phyloP scores from a whole-genome alignment of 2,329 filamentous ascomycete species.

The Stachybotrys chlorohalonatus region DNA sequence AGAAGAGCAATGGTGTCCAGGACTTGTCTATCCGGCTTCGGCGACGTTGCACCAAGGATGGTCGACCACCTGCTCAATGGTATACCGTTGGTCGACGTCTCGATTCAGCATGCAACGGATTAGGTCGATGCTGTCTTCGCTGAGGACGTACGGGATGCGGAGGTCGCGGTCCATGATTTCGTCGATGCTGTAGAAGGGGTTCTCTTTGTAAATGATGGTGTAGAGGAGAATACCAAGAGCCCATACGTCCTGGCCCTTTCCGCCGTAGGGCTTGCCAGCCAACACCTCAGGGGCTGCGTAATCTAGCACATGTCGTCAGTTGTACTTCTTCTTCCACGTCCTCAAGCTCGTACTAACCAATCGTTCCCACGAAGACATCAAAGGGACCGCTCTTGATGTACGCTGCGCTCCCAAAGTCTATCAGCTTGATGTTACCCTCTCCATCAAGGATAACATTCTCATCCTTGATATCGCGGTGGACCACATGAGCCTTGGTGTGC shows the following conservation, averaged over 20 bases:
- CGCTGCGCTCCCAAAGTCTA: conserved; percentile 95
- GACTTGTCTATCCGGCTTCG: conserved; percentile 3
- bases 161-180: conserved; percentile 98
- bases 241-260: conserved; percentile 98
- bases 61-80: conserved; percentile 79
- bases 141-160: conserved; percentile 78
- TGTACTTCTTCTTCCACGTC: neutral
- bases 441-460: conserved; percentile 96
- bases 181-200: conserved; percentile 97
- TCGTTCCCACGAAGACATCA: conserved; percentile 97
- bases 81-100: conserved; percentile 71
- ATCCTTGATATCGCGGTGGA: conserved; percentile 97
- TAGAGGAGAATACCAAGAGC: conserved; percentile 93
- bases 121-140: conserved; percentile 86
- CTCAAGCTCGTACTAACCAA: conserved; percentile 53
- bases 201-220: conserved; percentile 99
- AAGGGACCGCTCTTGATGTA: conserved; percentile 98
- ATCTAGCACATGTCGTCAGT: conserved; percentile 47
- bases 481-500: conserved; percentile 81
- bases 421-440: conserved; percentile 90
- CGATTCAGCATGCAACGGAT: conserved; percentile 88
- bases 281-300: conserved; percentile 98
- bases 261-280: conserved; percentile 81
- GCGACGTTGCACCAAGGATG: conserved; percentile 65
- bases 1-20: neutral